Evolutionary conservation across 305 asterid genomes (phyloP).

Genomic region (Fraxinus baroniana): DNA sequence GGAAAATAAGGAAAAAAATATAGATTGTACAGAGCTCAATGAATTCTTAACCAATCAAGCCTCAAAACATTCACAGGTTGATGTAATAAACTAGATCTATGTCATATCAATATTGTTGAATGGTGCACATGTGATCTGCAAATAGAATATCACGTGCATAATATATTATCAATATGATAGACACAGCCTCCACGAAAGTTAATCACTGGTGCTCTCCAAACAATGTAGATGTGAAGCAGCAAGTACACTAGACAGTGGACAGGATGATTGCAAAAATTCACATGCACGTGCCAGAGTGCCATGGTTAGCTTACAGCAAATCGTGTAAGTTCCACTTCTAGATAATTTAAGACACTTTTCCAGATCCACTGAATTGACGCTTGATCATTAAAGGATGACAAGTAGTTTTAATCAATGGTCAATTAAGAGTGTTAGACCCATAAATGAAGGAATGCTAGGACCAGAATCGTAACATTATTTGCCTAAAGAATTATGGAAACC

Average conservation of each 20-base stretch:
- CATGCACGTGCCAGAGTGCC: neutral
- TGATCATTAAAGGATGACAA: neutral
- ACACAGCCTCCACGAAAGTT: neutral
- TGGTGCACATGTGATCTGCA: neutral
- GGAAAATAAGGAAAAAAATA: neutral
- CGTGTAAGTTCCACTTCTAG: neutral
- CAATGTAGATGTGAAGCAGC: neutral
- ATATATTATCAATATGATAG: neutral
- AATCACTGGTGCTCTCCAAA: neutral
- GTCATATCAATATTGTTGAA: neutral
- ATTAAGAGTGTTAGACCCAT: slow-evolving; percentile 24
- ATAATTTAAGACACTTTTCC: neutral
- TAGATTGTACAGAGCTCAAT: neutral
- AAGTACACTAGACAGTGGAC: neutral
- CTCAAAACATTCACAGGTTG: neutral
- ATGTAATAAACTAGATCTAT: neutral
- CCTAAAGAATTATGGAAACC: neutral
- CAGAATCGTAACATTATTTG: neutral
- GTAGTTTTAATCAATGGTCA: slow-evolving; percentile 14
- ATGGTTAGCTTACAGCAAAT: neutral
- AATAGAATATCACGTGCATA: neutral
- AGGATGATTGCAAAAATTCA: neutral
- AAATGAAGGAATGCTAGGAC: slow-evolving; percentile 19
- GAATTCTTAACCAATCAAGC: neutral
- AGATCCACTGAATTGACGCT: neutral